A percentile compares a stretch with the other conserved stretches of the same genome.
Evolutionary conservation across 2,329 filamentous ascomycete genomes (phyloP).

Genomic region (Sclerotinia nivalis): DNA sequence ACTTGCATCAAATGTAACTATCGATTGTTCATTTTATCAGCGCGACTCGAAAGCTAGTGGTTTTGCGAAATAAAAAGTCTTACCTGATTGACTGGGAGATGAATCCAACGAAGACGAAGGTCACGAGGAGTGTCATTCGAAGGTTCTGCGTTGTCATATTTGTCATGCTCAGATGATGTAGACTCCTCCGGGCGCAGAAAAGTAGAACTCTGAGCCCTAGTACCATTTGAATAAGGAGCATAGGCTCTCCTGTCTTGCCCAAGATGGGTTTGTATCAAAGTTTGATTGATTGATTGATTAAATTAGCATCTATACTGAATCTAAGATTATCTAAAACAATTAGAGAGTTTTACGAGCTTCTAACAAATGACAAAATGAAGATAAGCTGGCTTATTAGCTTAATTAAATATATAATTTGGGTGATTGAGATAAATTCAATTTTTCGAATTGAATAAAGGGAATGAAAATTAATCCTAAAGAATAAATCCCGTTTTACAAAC

Average conservation of each 20-base stretch:
- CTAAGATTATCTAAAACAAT: too few species aligned
- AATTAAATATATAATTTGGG: too few species aligned
- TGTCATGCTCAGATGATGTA: background rate
- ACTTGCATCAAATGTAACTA: slow-evolving; percentile 2
- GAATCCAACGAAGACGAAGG: background rate
- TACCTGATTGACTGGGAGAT: background rate
- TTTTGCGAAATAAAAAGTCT: background rate
- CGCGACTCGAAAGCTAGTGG: background rate
- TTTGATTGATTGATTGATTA: too few species aligned
- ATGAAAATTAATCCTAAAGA: too few species aligned
- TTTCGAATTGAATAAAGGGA: too few species aligned
- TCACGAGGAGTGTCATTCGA: background rate
- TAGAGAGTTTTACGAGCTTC: too few species aligned
- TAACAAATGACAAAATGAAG: too few species aligned
- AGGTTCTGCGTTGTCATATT: too few species aligned
- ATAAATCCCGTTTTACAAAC: too few species aligned
- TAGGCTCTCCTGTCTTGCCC: background rate
- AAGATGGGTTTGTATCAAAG: background rate
- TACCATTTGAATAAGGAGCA: accelerated
- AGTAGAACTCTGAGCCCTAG: background rate
- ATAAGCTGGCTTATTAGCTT: too few species aligned
- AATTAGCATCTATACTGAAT: too few species aligned
- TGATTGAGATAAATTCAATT: too few species aligned
- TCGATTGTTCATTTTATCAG: background rate
- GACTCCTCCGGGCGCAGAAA: background rate